Evolutionary conservation across 2,329 filamentous ascomycete genomes (phyloP).

Genomic region (Xylaria multiplex): DNA sequence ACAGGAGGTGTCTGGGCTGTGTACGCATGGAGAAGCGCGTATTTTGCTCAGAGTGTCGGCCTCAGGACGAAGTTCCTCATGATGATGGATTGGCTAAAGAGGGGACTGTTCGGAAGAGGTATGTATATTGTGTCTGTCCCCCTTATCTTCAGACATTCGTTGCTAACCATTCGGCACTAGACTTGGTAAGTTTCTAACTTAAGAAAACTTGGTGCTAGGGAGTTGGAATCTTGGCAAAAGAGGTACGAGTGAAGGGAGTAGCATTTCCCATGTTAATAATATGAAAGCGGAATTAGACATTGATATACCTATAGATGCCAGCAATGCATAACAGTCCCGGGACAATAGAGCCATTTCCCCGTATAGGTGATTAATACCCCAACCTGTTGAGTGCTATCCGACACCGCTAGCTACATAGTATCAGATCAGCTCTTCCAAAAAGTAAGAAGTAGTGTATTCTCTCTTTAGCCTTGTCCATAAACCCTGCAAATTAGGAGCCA

Average conservation of each 20-base stretch:
- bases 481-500: no score
- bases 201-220: not conserved
- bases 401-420: no score
- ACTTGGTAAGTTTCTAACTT: constrained; percentile 48
- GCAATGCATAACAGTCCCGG: constrained; percentile 7
- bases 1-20: constrained; percentile 90
- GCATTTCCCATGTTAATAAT: not conserved
- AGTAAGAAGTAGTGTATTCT: no score
- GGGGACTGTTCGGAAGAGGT: constrained; percentile 95
- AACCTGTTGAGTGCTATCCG: not conserved
- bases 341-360: not conserved
- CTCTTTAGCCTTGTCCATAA: no score
- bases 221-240: not conserved
- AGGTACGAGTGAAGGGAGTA: not conserved
- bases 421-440: not conserved
- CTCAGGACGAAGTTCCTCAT: constrained; percentile 86
- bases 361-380: not conserved
- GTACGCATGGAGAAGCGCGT: constrained; percentile 94
- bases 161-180: constrained; percentile 34
- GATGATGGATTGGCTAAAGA: constrained; percentile 99
- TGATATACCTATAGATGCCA: constrained; percentile 5
- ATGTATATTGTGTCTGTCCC: constrained; percentile 51
- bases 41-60: constrained; percentile 97
- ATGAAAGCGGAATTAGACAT: constrained; percentile 7
- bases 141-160: constrained; percentile 1